Conservation (phyloP, 345 rosid species). For the Brassica cretica region DNA sequence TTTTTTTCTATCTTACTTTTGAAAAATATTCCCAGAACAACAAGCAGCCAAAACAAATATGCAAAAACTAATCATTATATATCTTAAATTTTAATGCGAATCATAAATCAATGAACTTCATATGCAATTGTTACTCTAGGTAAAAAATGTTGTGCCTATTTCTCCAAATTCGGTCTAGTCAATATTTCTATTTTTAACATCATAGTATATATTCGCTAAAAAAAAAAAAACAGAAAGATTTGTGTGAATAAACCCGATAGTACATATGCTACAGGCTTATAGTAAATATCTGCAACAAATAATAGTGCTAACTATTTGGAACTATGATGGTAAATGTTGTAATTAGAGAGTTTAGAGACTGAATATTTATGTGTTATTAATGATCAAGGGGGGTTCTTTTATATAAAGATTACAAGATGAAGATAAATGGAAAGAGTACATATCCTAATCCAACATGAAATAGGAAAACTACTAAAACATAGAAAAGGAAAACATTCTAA, state of each 20-base stretch:
- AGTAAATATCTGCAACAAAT: not conserved
- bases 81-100: slow-evolving; percentile 4
- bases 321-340: not conserved
- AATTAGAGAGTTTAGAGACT: too few relatives aligned
- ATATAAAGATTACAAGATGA: too few relatives aligned
- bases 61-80: slow-evolving; percentile 22
- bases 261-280: not conserved
- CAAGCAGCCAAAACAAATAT: slow-evolving; percentile 29
- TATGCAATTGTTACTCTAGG: slow-evolving; percentile 2
- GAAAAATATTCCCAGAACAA: slow-evolving; percentile 30
- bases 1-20: slow-evolving; percentile 1
- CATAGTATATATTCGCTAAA: not conserved
- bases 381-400: too few relatives aligned
- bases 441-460: too few relatives aligned
- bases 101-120: not conserved
- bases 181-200: not conserved
- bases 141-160: slow-evolving; percentile 7
- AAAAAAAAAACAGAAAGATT: not conserved
- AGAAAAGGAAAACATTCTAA: too few relatives aligned
- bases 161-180: slow-evolving; percentile 2
- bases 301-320: not conserved
- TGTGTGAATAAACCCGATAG: not conserved
- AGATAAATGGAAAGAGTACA: too few relatives aligned
- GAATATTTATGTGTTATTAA: too few relatives aligned
- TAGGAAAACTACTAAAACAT: too few relatives aligned